Conservation (phyloP, 805 yeast genomes). For the Saturnispora serradocipensis region DNA sequence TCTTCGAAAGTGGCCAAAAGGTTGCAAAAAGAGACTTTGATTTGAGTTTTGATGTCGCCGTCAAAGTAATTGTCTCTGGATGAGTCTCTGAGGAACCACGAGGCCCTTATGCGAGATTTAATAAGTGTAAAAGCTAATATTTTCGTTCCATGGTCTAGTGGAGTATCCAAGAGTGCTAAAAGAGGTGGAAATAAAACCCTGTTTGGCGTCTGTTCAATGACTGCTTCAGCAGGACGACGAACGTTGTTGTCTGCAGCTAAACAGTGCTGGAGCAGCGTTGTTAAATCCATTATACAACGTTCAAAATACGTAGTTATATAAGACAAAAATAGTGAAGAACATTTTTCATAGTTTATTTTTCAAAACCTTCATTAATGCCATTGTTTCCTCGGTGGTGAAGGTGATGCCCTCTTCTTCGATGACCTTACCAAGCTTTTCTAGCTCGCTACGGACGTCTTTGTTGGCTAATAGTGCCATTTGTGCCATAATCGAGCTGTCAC, state of each 20-base stretch:
- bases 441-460: background rate
- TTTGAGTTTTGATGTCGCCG: slow-evolving; percentile 51
- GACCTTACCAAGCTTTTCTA: slow-evolving; percentile 1
- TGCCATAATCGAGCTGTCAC: slow-evolving; percentile 3
- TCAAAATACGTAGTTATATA: background rate
- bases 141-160: slow-evolving; percentile 40
- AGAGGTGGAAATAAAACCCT: background rate
- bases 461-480: slow-evolving; percentile 7
- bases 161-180: slow-evolving; percentile 27
- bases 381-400: slow-evolving; percentile 6
- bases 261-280: background rate
- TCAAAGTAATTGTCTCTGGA: slow-evolving; percentile 22
- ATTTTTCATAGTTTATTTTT: slow-evolving; percentile 1
- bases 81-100: slow-evolving; percentile 43
- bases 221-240: background rate
- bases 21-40: slow-evolving; percentile 29
- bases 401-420: slow-evolving; percentile 6
- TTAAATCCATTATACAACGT: background rate
- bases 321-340: background rate
- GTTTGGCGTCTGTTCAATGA: background rate
- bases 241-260: background rate
- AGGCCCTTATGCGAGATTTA: slow-evolving; percentile 59
- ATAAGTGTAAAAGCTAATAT: slow-evolving; percentile 74
- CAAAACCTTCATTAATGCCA: slow-evolving; percentile 6
- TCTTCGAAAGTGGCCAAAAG: background rate